A percentile compares a stretch with the other conserved stretches of the same genome.
Evolutionary conservation across 2,329 filamentous ascomycete species (phyloP).

Genomic region (Coleophoma crateriformis): DNA sequence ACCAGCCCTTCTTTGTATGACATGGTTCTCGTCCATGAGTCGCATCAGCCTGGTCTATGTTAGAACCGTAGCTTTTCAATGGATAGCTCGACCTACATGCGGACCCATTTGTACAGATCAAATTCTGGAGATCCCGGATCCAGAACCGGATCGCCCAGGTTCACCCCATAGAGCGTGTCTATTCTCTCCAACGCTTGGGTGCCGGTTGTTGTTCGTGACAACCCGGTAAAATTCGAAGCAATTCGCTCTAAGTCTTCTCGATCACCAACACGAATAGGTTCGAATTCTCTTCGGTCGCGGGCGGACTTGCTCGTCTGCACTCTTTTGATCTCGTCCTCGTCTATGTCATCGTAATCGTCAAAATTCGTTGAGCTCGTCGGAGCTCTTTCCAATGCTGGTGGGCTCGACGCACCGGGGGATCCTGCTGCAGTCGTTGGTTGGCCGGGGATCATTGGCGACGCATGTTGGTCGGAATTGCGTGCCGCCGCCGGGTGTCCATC

Average conservation of each 20-base stretch:
- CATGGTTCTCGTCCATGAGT: constrained; percentile 47
- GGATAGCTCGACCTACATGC: constrained; percentile 12
- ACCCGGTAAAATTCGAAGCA: constrained; percentile 14
- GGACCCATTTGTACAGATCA: constrained; percentile 17
- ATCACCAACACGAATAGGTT: constrained; percentile 18
- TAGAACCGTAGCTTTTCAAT: background rate
- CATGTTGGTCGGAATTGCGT: background rate
- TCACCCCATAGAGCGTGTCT: constrained; percentile 30
- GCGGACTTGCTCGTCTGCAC: constrained; percentile 10
- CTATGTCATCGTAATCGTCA: constrained; percentile 3
- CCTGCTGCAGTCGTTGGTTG: background rate
- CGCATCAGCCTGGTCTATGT: constrained; percentile 26
- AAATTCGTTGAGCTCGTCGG: constrained; percentile 7
- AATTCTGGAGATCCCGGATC: constrained; percentile 39
- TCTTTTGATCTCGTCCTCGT: constrained; percentile 1
- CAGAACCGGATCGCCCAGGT: constrained; percentile 40
- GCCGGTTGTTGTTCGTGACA: constrained; percentile 8
- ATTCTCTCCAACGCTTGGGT: constrained; percentile 8
- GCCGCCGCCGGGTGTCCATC: background rate
- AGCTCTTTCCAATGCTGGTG: background rate
- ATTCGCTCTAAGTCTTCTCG: constrained; percentile 19
- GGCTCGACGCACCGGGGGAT: background rate
- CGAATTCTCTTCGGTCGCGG: constrained; percentile 13
- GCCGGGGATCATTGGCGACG: too few species aligned
- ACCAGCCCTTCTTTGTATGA: constrained; percentile 48